phyloP scores from a whole-genome alignment of 345 rosid genomes.

The Leavenworthia alabamica region DNA sequence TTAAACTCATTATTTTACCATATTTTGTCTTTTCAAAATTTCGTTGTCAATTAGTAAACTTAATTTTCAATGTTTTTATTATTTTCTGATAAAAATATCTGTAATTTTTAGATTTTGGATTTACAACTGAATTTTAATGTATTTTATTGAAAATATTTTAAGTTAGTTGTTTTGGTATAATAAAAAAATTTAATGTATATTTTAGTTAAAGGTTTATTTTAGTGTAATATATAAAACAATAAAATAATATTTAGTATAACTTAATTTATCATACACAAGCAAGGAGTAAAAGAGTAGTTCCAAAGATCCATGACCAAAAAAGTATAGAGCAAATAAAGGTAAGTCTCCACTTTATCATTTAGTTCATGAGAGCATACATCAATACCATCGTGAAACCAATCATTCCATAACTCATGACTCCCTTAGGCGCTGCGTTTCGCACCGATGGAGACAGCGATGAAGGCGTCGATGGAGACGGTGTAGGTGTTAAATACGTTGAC shows the following conservation, averaged over 20 bases:
- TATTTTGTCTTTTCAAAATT: not conserved
- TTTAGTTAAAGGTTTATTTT: too few species aligned
- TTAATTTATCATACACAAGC: not conserved
- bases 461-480: not conserved
- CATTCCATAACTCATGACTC: not conserved
- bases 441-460: not conserved
- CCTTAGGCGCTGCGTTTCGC: conserved; percentile 1
- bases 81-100: too few species aligned
- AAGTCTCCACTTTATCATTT: not conserved
- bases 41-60: not conserved
- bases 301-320: not conserved
- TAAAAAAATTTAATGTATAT: too few species aligned
- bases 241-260: too few species aligned
- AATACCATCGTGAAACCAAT: not conserved
- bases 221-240: too few species aligned
- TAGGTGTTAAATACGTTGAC: not conserved
- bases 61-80: too few species aligned
- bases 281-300: not conserved
- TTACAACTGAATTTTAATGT: too few species aligned
- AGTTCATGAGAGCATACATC: not conserved
- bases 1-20: not conserved
- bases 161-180: too few species aligned
- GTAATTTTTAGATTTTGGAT: too few species aligned
- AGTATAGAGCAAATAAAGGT: not conserved
- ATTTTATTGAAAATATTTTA: too few species aligned